These are phyloP conservation scores for Kodamaea restingae DNA, from an alignment of 805 yeast species.

Conservation along the genomic window DNA sequence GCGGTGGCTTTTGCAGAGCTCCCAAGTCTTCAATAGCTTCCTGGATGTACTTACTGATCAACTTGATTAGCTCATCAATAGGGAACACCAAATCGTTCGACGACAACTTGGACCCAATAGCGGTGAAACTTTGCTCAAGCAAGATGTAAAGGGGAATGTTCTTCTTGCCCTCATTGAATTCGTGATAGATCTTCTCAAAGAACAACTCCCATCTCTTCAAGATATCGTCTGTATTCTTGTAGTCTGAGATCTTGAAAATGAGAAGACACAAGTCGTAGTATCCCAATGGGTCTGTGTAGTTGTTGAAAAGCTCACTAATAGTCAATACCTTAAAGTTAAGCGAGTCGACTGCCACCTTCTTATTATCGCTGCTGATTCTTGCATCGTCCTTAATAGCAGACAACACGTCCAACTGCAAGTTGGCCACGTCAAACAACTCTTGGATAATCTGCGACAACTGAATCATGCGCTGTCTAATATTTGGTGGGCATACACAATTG, in stretches of 20 bases:
- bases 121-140: constrained; percentile 37
- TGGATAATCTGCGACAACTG: constrained; percentile 65
- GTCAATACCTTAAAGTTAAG: constrained; percentile 64
- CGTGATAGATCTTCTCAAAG: constrained; percentile 48
- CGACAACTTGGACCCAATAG: constrained; percentile 60
- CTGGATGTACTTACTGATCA: constrained; percentile 53
- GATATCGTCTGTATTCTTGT: constrained; percentile 79
- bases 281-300: constrained; percentile 81
- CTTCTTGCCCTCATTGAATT: constrained; percentile 20
- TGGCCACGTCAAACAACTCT: constrained; percentile 82
- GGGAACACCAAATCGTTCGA: constrained; percentile 80
- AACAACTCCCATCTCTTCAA: constrained; percentile 74
- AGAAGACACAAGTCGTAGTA: constrained; percentile 77
- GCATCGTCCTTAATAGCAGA: constrained; percentile 47
- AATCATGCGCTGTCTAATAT: constrained; percentile 70
- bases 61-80: constrained; percentile 61
- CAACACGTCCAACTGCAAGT: constrained; percentile 69
- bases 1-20: constrained; percentile 34
- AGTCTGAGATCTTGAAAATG: constrained; percentile 80
- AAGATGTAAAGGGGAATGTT: constrained; percentile 38
- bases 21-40: constrained; percentile 32
- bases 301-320: constrained; percentile 78
- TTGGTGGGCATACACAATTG: constrained; percentile 76
- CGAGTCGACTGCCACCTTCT: constrained; percentile 45
- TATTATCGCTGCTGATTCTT: constrained; percentile 47